phyloP scores from a whole-genome alignment of 1,284 basidiomycete genomes.

The Exobasidium cylindrosporum region DNA sequence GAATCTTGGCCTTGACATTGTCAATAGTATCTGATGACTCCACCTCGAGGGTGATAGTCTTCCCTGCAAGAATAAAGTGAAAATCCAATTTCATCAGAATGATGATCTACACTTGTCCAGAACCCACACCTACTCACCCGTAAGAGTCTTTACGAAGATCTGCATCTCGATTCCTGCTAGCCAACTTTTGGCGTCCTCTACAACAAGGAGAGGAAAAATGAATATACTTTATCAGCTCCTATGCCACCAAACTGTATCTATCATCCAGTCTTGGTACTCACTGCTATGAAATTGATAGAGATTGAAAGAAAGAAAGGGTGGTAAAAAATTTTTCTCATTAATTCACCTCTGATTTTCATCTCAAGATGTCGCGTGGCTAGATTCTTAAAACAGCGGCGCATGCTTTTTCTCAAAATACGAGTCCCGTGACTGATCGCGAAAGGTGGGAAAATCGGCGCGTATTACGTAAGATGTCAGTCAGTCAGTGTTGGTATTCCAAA shows the following conservation, averaged over 20 bases:
- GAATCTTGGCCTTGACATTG: slow-evolving; percentile 61
- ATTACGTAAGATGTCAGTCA: too few relatives aligned
- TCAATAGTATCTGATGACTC: slow-evolving; percentile 62
- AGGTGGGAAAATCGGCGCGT: too few relatives aligned
- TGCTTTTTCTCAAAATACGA: too few relatives aligned
- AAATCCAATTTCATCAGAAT: neutral
- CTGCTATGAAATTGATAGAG: slow-evolving; percentile 1
- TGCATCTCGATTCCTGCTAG: slow-evolving; percentile 16
- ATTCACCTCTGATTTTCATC: too few relatives aligned
- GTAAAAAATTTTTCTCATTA: neutral
- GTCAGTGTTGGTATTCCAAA: too few relatives aligned
- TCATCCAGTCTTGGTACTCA: slow-evolving; percentile 1
- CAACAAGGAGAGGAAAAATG: neutral
- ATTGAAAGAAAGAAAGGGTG: neutral
- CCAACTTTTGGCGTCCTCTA: slow-evolving; percentile 12
- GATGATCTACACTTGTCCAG: neutral
- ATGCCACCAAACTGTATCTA: neutral
- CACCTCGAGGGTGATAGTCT: slow-evolving; percentile 58
- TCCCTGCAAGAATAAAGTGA: slow-evolving; percentile 23
- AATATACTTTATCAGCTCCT: neutral
- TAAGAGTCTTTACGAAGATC: slow-evolving; percentile 21
- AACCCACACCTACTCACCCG: slow-evolving; percentile 2
- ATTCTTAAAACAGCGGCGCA: too few relatives aligned
- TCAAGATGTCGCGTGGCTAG: too few relatives aligned
- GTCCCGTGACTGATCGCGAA: too few relatives aligned